Evolutionary conservation across 192 early-diverging fungal genomes (phyloP).

Genomic region (Endogone sp.): DNA sequence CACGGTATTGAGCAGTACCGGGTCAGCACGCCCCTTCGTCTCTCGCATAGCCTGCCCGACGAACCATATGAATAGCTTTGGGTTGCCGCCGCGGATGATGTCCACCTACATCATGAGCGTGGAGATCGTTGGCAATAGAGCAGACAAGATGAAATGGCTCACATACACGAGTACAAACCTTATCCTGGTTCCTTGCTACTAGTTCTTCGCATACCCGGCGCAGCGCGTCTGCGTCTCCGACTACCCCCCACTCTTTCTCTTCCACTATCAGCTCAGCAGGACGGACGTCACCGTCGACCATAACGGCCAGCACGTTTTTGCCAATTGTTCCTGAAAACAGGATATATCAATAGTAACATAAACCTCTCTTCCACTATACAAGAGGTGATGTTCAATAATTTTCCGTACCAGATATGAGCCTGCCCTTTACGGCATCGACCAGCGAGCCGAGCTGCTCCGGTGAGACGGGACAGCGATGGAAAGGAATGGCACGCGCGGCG

Average conservation of each 20-base stretch:
- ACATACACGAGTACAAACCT: no score
- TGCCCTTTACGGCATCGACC: slow-evolving; percentile 54
- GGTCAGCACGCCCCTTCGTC: slow-evolving; percentile 77
- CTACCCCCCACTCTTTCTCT: slow-evolving; percentile 55
- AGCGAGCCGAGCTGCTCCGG: slow-evolving; percentile 53
- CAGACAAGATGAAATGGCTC: no score
- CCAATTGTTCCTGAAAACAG: slow-evolving; percentile 46
- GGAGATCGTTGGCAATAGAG: no score
- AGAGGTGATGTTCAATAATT: no score
- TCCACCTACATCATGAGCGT: slow-evolving; percentile 40
- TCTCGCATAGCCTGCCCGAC: slow-evolving; percentile 78
- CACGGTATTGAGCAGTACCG: slow-evolving; percentile 59
- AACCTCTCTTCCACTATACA: no score
- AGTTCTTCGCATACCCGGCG: slow-evolving; percentile 39
- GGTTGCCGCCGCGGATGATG: slow-evolving; percentile 59
- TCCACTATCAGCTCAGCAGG: slow-evolving; percentile 52
- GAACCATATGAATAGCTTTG: slow-evolving; percentile 72
- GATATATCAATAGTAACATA: no score
- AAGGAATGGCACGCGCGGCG: slow-evolving; percentile 32
- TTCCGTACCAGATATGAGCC: slow-evolving; percentile 54
- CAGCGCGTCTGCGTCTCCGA: slow-evolving; percentile 40
- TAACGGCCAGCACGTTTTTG: slow-evolving; percentile 63
- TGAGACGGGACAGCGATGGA: slow-evolving; percentile 48
- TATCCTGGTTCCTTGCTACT: slow-evolving; percentile 34
- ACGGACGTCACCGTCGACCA: slow-evolving; percentile 61